Evolutionary conservation across 371 early-diverging fungal genomes (phyloP).

Genomic region (Vairimorpha necatrix): DNA sequence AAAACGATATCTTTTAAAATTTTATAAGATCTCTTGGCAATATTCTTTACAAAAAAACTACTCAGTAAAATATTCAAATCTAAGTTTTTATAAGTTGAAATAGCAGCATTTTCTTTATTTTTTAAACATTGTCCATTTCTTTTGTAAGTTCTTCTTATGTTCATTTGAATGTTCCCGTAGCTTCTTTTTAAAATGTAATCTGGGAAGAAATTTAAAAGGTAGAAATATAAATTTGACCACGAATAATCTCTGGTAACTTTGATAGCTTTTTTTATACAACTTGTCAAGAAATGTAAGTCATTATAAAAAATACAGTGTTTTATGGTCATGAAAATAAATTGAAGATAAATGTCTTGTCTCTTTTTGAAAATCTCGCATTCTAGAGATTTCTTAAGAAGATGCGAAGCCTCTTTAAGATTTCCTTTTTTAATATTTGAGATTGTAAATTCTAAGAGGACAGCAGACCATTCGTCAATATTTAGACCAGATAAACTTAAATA

Average conservation of each 20-base stretch:
- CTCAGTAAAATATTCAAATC: neutral
- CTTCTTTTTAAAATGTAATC: neutral
- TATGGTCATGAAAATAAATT: constrained; percentile 45
- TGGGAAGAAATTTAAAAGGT: constrained; percentile 6
- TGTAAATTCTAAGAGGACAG: constrained; percentile 28
- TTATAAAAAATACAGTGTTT: constrained; percentile 1
- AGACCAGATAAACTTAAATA: constrained; percentile 47
- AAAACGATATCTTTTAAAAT: neutral
- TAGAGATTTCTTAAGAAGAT: constrained; percentile 47
- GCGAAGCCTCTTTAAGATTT: constrained; percentile 23
- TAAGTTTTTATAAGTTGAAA: neutral
- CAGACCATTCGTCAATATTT: constrained; percentile 50
- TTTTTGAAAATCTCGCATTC: constrained; percentile 46
- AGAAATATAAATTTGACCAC: constrained; percentile 9
- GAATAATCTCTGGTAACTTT: neutral
- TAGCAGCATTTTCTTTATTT: neutral
- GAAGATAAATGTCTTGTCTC: constrained; percentile 17
- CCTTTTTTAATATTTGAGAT: neutral
- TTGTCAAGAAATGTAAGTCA: neutral
- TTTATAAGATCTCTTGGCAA: constrained; percentile 1
- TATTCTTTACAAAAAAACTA: constrained; percentile 4
- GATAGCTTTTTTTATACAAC: constrained; percentile 4
- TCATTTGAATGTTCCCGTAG: neutral
- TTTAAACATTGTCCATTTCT: neutral
- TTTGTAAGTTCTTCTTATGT: neutral